phyloP scores from a whole-genome alignment of 192 early-diverging fungal species.

The Thamnidium elegans region DNA sequence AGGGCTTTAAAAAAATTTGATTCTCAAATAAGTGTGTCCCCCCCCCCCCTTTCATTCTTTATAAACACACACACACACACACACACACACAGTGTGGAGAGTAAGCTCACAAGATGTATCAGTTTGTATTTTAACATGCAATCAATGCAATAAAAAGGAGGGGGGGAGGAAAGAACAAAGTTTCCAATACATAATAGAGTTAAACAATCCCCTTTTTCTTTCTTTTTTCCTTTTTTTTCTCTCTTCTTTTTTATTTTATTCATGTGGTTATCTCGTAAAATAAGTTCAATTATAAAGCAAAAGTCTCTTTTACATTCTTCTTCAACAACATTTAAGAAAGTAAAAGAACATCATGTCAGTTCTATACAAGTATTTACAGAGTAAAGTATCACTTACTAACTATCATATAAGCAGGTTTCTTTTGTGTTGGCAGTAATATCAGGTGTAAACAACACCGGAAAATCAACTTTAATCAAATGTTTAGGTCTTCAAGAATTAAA shows the following conservation, averaged over 20 bases:
- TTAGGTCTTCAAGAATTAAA: conserved; percentile 14
- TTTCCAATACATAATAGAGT: background rate
- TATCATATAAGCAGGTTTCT: background rate
- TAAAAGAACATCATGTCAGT: background rate
- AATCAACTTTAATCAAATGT: conserved; percentile 24
- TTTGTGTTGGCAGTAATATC: conserved; percentile 20
- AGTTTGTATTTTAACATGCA: background rate
- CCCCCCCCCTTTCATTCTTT: too few relatives aligned
- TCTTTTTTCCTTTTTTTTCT: conserved; percentile 6
- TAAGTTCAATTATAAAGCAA: conserved; percentile 3
- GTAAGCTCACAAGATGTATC: background rate
- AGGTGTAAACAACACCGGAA: conserved; percentile 24
- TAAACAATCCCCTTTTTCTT: background rate
- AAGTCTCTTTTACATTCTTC: background rate
- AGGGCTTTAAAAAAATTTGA: too few relatives aligned
- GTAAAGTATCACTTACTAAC: background rate
- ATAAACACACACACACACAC: too few relatives aligned
- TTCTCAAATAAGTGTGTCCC: too few relatives aligned
- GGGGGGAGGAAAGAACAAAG: background rate
- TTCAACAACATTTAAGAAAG: background rate
- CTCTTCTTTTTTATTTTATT: background rate
- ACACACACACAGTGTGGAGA: too few relatives aligned
- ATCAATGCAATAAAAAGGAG: background rate
- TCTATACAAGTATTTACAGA: background rate
- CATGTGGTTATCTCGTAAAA: conserved; percentile 19